Conservation (phyloP, 139 green algal species). For the Yamagishiella unicocca region DNA sequence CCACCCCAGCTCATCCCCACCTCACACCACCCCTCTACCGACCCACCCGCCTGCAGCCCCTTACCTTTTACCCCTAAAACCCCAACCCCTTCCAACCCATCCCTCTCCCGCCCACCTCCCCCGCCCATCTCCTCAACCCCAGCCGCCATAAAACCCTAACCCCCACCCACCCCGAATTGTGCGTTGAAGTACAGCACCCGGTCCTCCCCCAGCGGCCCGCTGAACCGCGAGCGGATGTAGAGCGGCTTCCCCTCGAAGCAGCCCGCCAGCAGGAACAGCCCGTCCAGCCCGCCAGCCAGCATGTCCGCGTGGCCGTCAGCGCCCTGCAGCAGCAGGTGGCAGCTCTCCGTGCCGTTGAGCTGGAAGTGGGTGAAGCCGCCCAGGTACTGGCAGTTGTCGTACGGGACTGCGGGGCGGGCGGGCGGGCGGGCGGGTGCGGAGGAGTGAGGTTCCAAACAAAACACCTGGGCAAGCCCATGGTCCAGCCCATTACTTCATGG, state of each 20-base stretch:
- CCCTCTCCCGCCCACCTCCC: not conserved
- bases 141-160: not conserved
- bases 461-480: too few relatives aligned
- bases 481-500: too few relatives aligned
- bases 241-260: slow-evolving; percentile 48
- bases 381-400: slow-evolving; percentile 42
- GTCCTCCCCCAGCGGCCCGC: slow-evolving; percentile 5
- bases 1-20: not conserved
- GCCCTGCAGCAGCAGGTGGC: slow-evolving; percentile 20
- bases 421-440: not conserved
- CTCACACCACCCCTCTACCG: not conserved
- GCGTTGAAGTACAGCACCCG: slow-evolving; percentile 38
- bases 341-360: slow-evolving; percentile 39
- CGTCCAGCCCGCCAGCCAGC: slow-evolving; percentile 33
- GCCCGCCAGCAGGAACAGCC: slow-evolving; percentile 26
- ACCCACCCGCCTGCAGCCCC: not conserved
- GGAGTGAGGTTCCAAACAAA: not conserved
- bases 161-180: slow-evolving; percentile 15
- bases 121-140: not conserved
- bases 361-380: slow-evolving; percentile 1
- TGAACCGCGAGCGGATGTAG: slow-evolving; percentile 17
- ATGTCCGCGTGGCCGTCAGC: slow-evolving; percentile 28
- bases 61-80: not conserved
- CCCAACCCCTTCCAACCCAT: not conserved
- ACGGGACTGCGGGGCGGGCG: not conserved